Evolutionary conservation across 2,329 filamentous ascomycete species (phyloP), one percentile per base, ranked within the genome.

Genomic region (Penicillium sp.): DNA sequence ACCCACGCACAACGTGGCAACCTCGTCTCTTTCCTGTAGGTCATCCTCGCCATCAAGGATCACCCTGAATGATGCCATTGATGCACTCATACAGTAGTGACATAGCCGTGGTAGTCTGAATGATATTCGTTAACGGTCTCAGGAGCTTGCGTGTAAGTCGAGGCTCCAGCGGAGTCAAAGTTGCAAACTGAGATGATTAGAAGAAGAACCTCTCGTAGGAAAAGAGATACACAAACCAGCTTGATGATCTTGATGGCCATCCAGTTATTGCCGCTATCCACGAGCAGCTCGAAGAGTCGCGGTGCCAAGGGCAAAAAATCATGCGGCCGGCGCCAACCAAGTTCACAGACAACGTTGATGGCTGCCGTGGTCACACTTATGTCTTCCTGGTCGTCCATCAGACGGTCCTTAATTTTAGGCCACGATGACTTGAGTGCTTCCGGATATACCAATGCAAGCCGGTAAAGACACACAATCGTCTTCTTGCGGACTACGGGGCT

Each of bases 211-310:
- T 10, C 29, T 4, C 14, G 10, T n/a, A 8, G 11, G 13, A 7
- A 7, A 28, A 16, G 31, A 7, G 13, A 23, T 29, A 27, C 29
- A 72, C 80, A 57, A 68, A 91, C 88, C 53, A 98, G 78, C 71
- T 98, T 98, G 67, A 98, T 97, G 52, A 98, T 81, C 68, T 98
- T 98, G 66, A 98, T 98, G 49, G 90, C 90, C 91, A 98, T 97
- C 93, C 93, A 98, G 69, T 98, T 98, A 69, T 98, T 97, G 29
- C 86, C 86, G 46, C 89, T 85, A 50, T 94, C 86, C 10, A 96
- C 90, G 22, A 98, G 74, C 14, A 98, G 77, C 64, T 96, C 90
- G 61, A 97, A 98, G 22, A 98, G 71, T 48, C 93, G 79, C 7
- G 93, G 93, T 0, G 93, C 93, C 24, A 98, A 76, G 11, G 93